Conservation (phyloP, 352 stramenopile species). For the Phytophthora aleatoria region DNA sequence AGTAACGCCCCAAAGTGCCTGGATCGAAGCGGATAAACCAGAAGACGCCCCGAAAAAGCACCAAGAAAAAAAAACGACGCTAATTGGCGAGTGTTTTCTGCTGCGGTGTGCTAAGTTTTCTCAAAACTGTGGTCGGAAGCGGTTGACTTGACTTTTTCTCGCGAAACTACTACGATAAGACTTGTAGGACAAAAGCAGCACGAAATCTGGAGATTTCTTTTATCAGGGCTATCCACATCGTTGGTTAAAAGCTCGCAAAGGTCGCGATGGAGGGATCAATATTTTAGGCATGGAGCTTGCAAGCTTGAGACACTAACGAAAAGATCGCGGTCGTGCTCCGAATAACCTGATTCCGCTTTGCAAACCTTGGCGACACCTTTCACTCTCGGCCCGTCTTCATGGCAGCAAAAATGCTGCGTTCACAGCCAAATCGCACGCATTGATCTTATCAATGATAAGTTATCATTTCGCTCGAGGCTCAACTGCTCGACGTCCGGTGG, state of each 20-base stretch:
- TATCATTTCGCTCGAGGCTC: neutral
- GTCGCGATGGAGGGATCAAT: neutral
- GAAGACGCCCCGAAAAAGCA: conserved; percentile 31
- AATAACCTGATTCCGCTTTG: conserved; percentile 37
- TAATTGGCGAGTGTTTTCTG: conserved; percentile 13
- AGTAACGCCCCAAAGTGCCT: conserved; percentile 26
- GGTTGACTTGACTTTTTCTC: neutral
- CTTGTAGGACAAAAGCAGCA: conserved; percentile 4
- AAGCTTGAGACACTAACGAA: conserved; percentile 18
- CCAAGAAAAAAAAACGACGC: conserved; percentile 23
- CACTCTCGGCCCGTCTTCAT: conserved; percentile 20
- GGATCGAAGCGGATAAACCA: conserved; percentile 18
- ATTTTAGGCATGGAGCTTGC: conserved; percentile 3
- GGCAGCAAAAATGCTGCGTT: neutral
- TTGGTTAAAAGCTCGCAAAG: conserved; percentile 3
- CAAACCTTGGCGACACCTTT: conserved; percentile 14
- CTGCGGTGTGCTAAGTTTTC: conserved; percentile 12
- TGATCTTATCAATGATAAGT: neutral
- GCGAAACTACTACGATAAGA: neutral
- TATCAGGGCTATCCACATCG: neutral
- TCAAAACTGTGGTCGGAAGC: conserved; percentile 8
- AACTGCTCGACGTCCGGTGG: neutral
- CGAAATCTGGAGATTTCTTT: conserved; percentile 1
- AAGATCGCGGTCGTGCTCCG: conserved; percentile 15
- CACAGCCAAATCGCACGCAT: neutral